phyloP scores from a whole-genome alignment of 2,329 filamentous ascomycete genomes.

The Plenodomus biglobosus region DNA sequence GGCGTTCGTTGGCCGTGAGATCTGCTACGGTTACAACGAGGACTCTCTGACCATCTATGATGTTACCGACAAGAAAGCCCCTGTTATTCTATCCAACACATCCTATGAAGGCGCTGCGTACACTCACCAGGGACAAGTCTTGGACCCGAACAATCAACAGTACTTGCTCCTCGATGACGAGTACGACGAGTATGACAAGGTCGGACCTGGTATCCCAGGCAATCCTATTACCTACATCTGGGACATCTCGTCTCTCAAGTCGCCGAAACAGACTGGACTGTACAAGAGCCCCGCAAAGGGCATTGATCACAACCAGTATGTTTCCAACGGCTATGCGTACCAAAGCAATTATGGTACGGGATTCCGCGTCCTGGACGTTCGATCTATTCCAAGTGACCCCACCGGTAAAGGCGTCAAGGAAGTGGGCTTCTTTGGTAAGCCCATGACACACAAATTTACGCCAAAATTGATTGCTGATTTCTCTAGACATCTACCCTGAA shows the following conservation, averaged over 20 bases:
- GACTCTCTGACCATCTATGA: constrained; percentile 57
- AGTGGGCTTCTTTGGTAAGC: constrained; percentile 44
- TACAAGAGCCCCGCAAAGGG: constrained; percentile 45
- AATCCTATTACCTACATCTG: constrained; percentile 46
- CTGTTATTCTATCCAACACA: constrained; percentile 55
- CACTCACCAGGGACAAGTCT: constrained; percentile 61
- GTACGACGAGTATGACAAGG: constrained; percentile 44
- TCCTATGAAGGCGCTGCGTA: constrained; percentile 61
- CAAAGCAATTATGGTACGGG: constrained; percentile 50
- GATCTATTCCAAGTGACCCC: constrained; percentile 45
- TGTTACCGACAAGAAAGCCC: constrained; percentile 52
- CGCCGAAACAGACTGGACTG: constrained; percentile 46
- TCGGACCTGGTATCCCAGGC: constrained; percentile 36
- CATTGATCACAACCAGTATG: constrained; percentile 54
- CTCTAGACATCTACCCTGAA: constrained; percentile 46
- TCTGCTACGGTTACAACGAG: constrained; percentile 62
- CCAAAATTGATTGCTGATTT: constrained; percentile 2
- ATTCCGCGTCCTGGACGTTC: constrained; percentile 47
- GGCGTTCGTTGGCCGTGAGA: constrained; percentile 53
- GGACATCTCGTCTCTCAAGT: constrained; percentile 40
- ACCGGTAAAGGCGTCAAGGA: constrained; percentile 48
- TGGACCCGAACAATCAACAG: constrained; percentile 42
- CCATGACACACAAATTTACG: not conserved
- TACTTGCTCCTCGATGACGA: constrained; percentile 46
- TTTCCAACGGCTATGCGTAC: constrained; percentile 47